A percentile compares a stretch with the other conserved stretches of the same genome.
Conservation (phyloP, 306 rosid species). For the Cucumis cinereus region DNA sequence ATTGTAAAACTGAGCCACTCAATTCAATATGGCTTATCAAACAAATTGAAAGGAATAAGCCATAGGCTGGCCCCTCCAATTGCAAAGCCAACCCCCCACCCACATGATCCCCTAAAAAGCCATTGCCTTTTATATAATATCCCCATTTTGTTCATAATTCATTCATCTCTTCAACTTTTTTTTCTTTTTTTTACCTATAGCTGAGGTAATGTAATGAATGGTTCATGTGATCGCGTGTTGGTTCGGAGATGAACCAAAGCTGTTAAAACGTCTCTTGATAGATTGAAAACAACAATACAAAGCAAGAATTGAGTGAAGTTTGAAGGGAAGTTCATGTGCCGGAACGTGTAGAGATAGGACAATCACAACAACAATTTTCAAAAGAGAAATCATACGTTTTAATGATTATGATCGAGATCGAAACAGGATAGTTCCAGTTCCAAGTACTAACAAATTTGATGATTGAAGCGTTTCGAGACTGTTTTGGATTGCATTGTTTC, state of each 20-base stretch:
- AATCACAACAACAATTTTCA: background rate
- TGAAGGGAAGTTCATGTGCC: background rate
- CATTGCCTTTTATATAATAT: background rate
- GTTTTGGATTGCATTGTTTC: background rate
- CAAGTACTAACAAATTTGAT: constrained; percentile 1
- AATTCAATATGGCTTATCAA: background rate
- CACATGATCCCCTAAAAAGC: background rate
- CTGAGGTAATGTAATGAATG: background rate
- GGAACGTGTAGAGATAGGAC: background rate
- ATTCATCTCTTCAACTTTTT: background rate
- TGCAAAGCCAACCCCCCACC: background rate
- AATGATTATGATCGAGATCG: background rate
- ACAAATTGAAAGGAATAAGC: background rate
- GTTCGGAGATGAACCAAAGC: background rate
- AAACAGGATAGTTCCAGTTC: background rate
- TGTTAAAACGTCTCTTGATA: background rate
- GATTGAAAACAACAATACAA: background rate
- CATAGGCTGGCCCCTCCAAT: background rate
- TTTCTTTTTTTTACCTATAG: background rate
- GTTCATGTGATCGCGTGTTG: background rate
- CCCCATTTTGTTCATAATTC: background rate
- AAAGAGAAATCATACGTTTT: background rate
- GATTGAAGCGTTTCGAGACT: background rate
- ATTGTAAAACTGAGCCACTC: background rate
- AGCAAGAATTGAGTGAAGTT: background rate